Conservation (phyloP, 2,329 filamentous ascomycete species). For the Penicillium thymicola region DNA sequence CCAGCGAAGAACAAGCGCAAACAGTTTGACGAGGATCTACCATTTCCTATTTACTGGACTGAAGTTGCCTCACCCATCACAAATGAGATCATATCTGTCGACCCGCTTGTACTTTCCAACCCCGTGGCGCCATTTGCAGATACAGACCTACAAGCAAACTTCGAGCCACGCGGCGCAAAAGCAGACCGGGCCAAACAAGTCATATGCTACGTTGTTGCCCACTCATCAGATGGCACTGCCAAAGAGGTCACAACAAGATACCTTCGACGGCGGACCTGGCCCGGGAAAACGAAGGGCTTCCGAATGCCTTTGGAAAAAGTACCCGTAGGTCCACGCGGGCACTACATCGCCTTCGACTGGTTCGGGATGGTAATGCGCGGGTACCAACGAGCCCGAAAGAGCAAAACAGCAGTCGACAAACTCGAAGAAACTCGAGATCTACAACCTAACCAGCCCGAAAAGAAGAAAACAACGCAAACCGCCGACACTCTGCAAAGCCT, state of each 20-base stretch:
- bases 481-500: conserved; percentile 84
- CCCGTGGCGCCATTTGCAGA: conserved; percentile 61
- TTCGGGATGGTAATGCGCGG: conserved; percentile 75
- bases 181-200: conserved; percentile 85
- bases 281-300: conserved; percentile 84
- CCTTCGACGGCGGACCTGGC: conserved; percentile 73
- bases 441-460: conserved; percentile 67
- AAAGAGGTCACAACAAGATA: conserved; percentile 96
- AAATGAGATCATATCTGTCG: conserved; percentile 73
- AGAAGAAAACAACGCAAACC: conserved; percentile 69
- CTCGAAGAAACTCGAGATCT: conserved; percentile 76
- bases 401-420: conserved; percentile 69
- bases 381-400: conserved; percentile 57
- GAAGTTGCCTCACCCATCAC: conserved; percentile 82
- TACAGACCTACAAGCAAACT: conserved; percentile 66
- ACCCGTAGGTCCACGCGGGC: conserved; percentile 71
- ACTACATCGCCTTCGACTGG: conserved; percentile 81
- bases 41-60: conserved; percentile 88
- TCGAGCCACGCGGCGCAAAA: conserved; percentile 79
- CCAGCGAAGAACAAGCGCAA: conserved; percentile 42
- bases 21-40: conserved; percentile 70
- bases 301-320: conserved; percentile 77
- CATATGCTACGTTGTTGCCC: conserved; percentile 83
- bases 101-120: conserved; percentile 65
- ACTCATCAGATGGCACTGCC: conserved; percentile 77